Conservation (phyloP, 768 basidiomycete genomes). For the Lactarius quietus region DNA sequence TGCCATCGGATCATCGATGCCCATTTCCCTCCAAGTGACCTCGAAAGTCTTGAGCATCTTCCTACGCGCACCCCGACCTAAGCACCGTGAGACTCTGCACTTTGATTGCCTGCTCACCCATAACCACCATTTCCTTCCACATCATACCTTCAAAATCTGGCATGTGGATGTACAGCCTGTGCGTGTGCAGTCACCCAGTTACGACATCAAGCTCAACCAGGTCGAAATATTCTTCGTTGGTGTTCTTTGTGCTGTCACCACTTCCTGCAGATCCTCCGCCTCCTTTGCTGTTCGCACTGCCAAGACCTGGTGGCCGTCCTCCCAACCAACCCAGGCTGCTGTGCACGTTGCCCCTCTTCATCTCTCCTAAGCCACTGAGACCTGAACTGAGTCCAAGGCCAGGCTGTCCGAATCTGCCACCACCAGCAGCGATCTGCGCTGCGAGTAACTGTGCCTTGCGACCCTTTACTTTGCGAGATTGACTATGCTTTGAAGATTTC, state of each 20-base stretch:
- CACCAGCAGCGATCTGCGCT: slow-evolving; percentile 72
- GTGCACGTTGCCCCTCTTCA: slow-evolving; percentile 34
- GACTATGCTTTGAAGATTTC: no score
- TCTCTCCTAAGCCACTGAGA: slow-evolving; percentile 18
- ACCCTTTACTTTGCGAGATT: no score
- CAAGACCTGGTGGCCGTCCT: slow-evolving; percentile 47
- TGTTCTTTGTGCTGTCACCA: slow-evolving; percentile 52
- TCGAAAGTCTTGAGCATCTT: slow-evolving; percentile 98
- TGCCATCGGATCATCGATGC: slow-evolving; percentile 52
- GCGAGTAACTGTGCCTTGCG: slow-evolving; percentile 83
- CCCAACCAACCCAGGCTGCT: slow-evolving; percentile 37
- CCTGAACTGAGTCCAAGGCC: slow-evolving; percentile 30
- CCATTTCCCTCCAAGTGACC: slow-evolving; percentile 85
- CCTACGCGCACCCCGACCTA: slow-evolving; percentile 90
- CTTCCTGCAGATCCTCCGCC: slow-evolving; percentile 26
- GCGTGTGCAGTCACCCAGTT: slow-evolving; percentile 87
- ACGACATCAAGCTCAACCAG: slow-evolving; percentile 83
- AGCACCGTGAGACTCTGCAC: slow-evolving; percentile 96
- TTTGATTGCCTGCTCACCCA: slow-evolving; percentile 88
- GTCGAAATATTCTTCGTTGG: slow-evolving; percentile 92
- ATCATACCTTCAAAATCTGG: slow-evolving; percentile 87
- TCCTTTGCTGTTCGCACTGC: slow-evolving; percentile 24
- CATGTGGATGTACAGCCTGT: slow-evolving; percentile 98
- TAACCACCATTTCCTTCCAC: slow-evolving; percentile 93
- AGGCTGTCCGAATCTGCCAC: slow-evolving; percentile 56